phyloP scores from a whole-genome alignment of 345 rosid species.

The Eucalyptus tenuipes region DNA sequence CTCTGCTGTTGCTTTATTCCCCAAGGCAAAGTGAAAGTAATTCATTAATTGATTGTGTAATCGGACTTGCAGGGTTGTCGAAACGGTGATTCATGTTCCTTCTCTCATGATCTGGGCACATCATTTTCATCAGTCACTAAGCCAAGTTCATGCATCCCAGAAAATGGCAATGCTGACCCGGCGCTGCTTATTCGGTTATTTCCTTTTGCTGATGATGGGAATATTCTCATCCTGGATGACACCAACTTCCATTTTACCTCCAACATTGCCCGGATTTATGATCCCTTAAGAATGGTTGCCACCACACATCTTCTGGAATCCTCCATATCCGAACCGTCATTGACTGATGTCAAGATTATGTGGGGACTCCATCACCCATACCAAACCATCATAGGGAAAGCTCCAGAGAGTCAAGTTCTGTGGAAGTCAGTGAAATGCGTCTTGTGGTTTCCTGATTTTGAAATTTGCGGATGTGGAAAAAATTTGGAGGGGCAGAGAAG shows the following conservation, averaged over 20 bases:
- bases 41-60: background rate
- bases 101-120: slow-evolving; percentile 39
- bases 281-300: slow-evolving; percentile 43
- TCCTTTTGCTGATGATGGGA: slow-evolving; percentile 36
- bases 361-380: slow-evolving; percentile 66
- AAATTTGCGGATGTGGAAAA: slow-evolving; percentile 14
- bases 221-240: slow-evolving; percentile 66
- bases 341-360: slow-evolving; percentile 36
- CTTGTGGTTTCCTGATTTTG: slow-evolving; percentile 65
- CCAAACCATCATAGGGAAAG: slow-evolving; percentile 41
- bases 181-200: slow-evolving; percentile 31
- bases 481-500: slow-evolving; percentile 35
- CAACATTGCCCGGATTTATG: slow-evolving; percentile 34
- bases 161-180: slow-evolving; percentile 31
- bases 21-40: background rate
- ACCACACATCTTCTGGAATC: slow-evolving; percentile 45
- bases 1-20: background rate
- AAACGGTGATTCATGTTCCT: slow-evolving; percentile 54
- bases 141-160: slow-evolving; percentile 33
- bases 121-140: slow-evolving; percentile 3
- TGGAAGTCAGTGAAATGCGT: slow-evolving; percentile 63
- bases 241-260: slow-evolving; percentile 46
- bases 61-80: slow-evolving; percentile 67
- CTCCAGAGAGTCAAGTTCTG: slow-evolving; percentile 35
- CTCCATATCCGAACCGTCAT: slow-evolving; percentile 14